Percentiles rank a stretch among this genome's conserved stretches.
Evolutionary conservation across 257 asterid species (phyloP).

Genomic region (Nicotiana undulata): DNA sequence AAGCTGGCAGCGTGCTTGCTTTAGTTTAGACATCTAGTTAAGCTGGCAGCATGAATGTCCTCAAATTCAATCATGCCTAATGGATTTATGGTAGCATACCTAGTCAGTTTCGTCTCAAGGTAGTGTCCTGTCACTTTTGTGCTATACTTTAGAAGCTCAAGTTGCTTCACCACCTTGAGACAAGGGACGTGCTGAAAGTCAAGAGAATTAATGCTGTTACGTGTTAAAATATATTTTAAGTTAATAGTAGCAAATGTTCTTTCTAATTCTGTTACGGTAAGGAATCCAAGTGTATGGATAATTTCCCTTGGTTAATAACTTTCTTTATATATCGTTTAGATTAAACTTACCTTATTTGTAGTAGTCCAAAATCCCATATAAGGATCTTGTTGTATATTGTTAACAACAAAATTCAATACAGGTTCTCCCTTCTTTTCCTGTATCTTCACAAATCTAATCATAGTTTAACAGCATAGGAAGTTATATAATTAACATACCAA

Average conservation of each 20-base stretch:
- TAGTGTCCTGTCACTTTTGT: background rate
- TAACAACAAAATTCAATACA: background rate
- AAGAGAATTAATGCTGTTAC: background rate
- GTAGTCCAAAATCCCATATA: background rate
- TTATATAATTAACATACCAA: slow-evolving; percentile 7
- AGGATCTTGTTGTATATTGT: background rate
- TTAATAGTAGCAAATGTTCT: background rate
- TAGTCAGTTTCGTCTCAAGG: background rate
- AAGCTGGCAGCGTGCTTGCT: background rate
- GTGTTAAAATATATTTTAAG: background rate
- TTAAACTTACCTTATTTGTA: background rate
- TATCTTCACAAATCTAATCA: background rate
- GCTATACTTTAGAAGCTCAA: background rate
- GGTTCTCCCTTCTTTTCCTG: background rate
- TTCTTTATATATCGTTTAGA: background rate
- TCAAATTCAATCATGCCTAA: background rate
- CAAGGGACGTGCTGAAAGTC: background rate
- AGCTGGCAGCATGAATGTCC: background rate
- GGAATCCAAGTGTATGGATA: background rate
- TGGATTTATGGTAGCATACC: too few relatives aligned
- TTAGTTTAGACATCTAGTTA: background rate
- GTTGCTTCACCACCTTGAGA: slow-evolving; percentile 1
- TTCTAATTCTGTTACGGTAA: background rate
- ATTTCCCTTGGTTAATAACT: background rate
- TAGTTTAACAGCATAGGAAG: background rate